phyloP scores from a whole-genome alignment of 1,284 basidiomycete species.

The Butyriboletus pseudospeciosus region DNA sequence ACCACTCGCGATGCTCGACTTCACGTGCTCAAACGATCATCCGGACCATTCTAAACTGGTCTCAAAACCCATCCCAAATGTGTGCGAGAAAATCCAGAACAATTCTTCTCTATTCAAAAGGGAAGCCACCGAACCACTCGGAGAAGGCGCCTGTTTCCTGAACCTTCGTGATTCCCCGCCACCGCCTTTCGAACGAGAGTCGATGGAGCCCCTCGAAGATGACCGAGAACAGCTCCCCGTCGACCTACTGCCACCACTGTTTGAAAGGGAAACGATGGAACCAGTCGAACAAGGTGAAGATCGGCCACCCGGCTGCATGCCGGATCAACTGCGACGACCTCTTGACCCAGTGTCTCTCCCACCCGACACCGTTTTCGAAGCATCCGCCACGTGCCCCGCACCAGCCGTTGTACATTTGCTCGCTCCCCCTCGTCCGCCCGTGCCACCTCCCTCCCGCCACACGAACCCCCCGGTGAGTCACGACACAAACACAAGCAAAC shows the following conservation, averaged over 20 bases:
- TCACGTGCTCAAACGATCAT: too few species aligned
- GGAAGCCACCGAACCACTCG: not conserved
- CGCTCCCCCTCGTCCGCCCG: conserved; percentile 10
- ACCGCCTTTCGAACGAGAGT: not conserved
- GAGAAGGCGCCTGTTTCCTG: not conserved
- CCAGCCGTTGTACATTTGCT: not conserved
- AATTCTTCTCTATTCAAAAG: not conserved
- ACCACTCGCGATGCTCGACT: not conserved
- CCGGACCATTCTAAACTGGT: too few species aligned
- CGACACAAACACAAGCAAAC: not conserved
- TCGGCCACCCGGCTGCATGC: not conserved
- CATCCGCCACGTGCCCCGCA: not conserved
- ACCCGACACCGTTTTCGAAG: not conserved
- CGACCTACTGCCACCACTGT: not conserved
- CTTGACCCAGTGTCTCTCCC: not conserved
- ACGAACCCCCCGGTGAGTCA: not conserved
- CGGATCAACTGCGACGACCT: not conserved
- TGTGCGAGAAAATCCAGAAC: not conserved
- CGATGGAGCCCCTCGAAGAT: not conserved
- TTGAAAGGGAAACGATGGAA: not conserved
- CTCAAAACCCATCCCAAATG: not conserved
- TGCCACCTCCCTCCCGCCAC: conserved; percentile 5
- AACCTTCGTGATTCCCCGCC: not conserved
- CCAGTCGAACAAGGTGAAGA: conserved; percentile 3
- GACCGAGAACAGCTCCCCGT: not conserved